Evolutionary conservation across 805 yeast species (phyloP).

Genomic region (Yamadazyma sp.): DNA sequence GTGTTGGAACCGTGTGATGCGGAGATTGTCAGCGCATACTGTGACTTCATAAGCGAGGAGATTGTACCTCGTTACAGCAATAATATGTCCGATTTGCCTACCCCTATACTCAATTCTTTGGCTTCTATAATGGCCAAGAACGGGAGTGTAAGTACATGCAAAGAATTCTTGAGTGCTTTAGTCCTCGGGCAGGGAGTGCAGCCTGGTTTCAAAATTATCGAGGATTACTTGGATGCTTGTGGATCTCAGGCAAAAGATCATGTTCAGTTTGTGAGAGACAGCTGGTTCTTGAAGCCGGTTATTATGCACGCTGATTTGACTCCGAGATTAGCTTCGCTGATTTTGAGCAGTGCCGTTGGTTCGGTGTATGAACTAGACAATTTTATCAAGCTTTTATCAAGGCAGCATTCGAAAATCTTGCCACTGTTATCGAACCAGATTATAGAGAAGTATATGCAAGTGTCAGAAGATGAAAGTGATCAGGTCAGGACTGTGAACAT

Average conservation of each 20-base stretch:
- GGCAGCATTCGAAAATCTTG: constrained; percentile 6
- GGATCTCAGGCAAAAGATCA: not conserved
- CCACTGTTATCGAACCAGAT: constrained; percentile 19
- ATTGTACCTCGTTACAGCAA: not conserved
- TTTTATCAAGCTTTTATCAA: constrained; percentile 7
- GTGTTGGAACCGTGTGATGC: not conserved
- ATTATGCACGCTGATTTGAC: constrained; percentile 5
- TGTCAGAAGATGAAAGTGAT: too few relatives aligned
- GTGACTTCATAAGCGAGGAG: not conserved
- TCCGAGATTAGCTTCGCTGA: not conserved
- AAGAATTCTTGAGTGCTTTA: constrained; percentile 2
- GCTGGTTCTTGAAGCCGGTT: constrained; percentile 11
- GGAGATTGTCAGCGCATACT: not conserved
- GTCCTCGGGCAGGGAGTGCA: not conserved
- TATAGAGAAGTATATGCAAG: constrained; percentile 18
- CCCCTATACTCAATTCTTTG: constrained; percentile 3
- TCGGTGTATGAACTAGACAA: constrained; percentile 12
- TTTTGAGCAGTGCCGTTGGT: constrained; percentile 6
- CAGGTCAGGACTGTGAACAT: constrained; percentile 1
- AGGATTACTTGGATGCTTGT: constrained; percentile 6
- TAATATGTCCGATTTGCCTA: constrained; percentile 5
- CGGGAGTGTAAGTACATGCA: constrained; percentile 1
- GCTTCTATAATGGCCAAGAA: not conserved
- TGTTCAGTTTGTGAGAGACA: constrained; percentile 12
- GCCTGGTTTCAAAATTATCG: constrained; percentile 10